Base-by-base conservation (phyloP, 2,329 filamentous ascomycete genomes). In the Talaromyces amestolkiae region DNA sequence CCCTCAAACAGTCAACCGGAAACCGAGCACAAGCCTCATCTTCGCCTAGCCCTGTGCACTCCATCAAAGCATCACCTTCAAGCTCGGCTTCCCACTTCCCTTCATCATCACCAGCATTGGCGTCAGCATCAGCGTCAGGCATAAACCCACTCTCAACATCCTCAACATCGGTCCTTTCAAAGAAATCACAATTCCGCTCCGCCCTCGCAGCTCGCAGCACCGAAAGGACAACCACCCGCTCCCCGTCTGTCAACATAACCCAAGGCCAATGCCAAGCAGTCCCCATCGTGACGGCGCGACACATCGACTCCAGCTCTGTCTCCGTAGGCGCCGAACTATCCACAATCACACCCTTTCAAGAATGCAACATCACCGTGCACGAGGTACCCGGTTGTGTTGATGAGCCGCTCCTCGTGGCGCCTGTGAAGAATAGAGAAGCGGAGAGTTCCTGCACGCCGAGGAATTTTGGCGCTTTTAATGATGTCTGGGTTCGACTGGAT, bases 311-410 rank as follows among this genome's bases (percentile, higher is more conserved):
- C 1, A 19, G 43, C 33, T 65, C 65, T 19, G 62, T 67, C n/a
- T 65, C 65, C 27, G 51, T 67, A 10, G 58, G 45, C 17, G 39
- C 45, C 4, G 31, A 67, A 33, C 27, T 67, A 13, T n/a, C 58
- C 51, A 24, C n/a, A n/a, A 43, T 59, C 31, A 51, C 49, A 9
- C 65, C 62, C 10, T 67, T 64, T 37, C 62, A 67, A 37, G 31
- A 58, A 15, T 78, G 76, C 69, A 73, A 71, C 15, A 72, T 77
- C 63, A 71, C 74, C 31, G 62, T 78, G 1, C 72, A 76, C 64
- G 75, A 78, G 51, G 69, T 72, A 0, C 72, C 75, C 0, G 74
- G 70, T 2, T 78, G 76, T 47, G 66, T 72, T 6, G 73, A 76
- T 45, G 59, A 66, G 3, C 72, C 75, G 1, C 68, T 77, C 0